Conservation (phyloP, 1,284 basidiomycete genomes). For the Ceraceosorus guamensis region DNA sequence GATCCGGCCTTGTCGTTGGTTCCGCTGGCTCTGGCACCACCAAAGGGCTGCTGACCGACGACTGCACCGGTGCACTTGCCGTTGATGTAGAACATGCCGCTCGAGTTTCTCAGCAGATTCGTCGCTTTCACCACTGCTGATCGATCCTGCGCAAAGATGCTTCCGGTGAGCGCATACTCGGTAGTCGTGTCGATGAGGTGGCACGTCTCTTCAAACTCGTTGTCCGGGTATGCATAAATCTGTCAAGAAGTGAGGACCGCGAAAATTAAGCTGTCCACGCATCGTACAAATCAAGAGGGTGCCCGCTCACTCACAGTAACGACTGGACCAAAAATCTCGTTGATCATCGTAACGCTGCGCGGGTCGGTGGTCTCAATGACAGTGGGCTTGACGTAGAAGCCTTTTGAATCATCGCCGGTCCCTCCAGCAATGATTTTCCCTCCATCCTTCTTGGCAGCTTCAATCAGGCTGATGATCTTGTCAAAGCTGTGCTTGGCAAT, state of each 20-base stretch:
- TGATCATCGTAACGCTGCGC: slow-evolving; percentile 78
- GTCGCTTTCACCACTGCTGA: slow-evolving; percentile 38
- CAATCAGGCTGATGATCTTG: slow-evolving; percentile 75
- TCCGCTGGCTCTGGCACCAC: slow-evolving; percentile 82
- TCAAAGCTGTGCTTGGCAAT: slow-evolving; percentile 82
- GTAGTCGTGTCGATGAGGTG: slow-evolving; percentile 81
- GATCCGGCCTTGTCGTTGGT: slow-evolving; percentile 98
- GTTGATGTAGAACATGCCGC: slow-evolving; percentile 50
- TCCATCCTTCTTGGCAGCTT: slow-evolving; percentile 79
- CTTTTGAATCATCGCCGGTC: slow-evolving; percentile 73
- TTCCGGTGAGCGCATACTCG: slow-evolving; percentile 65
- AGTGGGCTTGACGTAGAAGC: slow-evolving; percentile 90
- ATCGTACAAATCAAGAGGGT: no score
- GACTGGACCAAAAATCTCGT: slow-evolving; percentile 97
- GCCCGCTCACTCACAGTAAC: slow-evolving; percentile 57
- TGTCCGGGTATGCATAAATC: slow-evolving; percentile 50
- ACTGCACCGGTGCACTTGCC: slow-evolving; percentile 73
- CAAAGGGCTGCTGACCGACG: slow-evolving; percentile 80
- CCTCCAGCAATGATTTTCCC: slow-evolving; percentile 84
- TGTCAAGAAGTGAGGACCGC: no score
- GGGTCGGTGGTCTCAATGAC: slow-evolving; percentile 91
- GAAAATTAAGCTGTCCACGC: no score
- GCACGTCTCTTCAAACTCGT: slow-evolving; percentile 72
- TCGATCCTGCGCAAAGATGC: slow-evolving; percentile 46
- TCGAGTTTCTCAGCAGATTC: slow-evolving; percentile 45